Base-by-base conservation (phyloP, 2,329 filamentous ascomycete genomes). In the Talaromyces atroroseus region DNA sequence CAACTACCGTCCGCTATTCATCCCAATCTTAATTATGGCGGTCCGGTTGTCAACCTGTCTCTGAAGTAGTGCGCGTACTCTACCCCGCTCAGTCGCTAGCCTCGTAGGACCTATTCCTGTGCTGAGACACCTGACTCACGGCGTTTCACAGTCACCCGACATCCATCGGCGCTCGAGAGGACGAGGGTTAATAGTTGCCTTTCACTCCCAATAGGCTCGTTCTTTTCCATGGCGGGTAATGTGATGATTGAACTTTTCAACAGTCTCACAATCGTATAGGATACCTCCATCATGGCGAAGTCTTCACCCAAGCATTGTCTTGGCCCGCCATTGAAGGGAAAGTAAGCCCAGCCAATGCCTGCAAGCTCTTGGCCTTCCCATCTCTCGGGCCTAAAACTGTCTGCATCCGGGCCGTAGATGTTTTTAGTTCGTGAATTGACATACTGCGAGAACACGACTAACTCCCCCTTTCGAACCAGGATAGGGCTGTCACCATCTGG, bases 371-470 rank as follows among this genome's bases (percentile, higher is more conserved):
- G 52, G 10, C 49, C 56, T 42, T 74, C 73, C 63, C 65, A 65
- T 45, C 65, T 55, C 40, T 66, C 65, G 7, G 64, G 65, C 14
- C 62, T 54, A 47, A 64, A 66, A 8, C 58, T 53, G 18, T 64
- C 42, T 3, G 62, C 63, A 51, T 66, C 63, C 7, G 52, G 32
- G 3, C 63, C 62, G 24, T 59, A 67, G 2, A 66, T 57, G n/a
- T 64, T 61, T 47, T 67, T 69, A 11, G 75, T 71, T n/a, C 77
- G 71, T 56, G 79, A 77, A 72, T 80, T 62, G 29, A 61, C 60
- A 49, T 71, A 68, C 18, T 63, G 58, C 3, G 57, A 59, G 52
- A 62, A 66, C 1, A 59, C 61, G 14, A 72, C 63, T 0, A 59
- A 46, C 16, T 61, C 60, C 11, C 66, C 66, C 44, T 66, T 66